Evolutionary conservation across 345 rosid species (phyloP), one percentile per base, ranked within the genome.

Genomic region (Heritiera littoralis): DNA sequence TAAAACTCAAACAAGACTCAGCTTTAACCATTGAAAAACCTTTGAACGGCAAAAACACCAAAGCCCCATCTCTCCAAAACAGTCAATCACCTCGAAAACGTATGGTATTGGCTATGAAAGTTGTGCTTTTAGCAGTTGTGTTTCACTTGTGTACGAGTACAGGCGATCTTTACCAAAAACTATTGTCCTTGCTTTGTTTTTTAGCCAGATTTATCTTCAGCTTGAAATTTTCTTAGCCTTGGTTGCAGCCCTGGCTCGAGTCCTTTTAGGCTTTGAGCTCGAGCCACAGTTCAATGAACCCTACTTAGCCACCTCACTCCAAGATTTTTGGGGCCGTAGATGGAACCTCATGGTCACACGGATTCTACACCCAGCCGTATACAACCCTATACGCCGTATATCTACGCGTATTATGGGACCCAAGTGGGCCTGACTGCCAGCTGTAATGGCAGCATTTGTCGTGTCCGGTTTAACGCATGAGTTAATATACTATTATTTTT

Each of bases 311-410:
- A 89, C 92, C 65, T 91, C 97, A 1, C 79, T 94, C 1, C 98
- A 94, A 75, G 95, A 92, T 80, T 94, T 94, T 48, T 94, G 97
- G 98, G 85, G 98, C 43, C 85, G 80, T 0, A 83, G 98, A 48
- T 94, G 98, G 95, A 94, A 91, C 70, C 87, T 90, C 49, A 85
- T 88, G 86, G 93, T 89, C 64, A 76, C 91, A 0, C 60, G 80
- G 4, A 65, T 91, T 30, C 90, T 91, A 32, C 85, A 91, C 3
- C 83, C 87, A 1, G 75, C 93, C 1, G 85, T 89, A 4, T 89
- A 90, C 76, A 18, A 70, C 13, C 96, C 97, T 1, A 71, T 84
- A 7, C 88, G 87, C 17, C 77, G 66, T 11, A 15, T 77, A 14
- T 74, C 28, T 0, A 40, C 66, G 4, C 68, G 2, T 5, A 17